Evolutionary conservation across 2,329 filamentous ascomycete species (phyloP), one percentile per base, ranked within the genome.

Genomic region (Fusarium oxysporum): DNA sequence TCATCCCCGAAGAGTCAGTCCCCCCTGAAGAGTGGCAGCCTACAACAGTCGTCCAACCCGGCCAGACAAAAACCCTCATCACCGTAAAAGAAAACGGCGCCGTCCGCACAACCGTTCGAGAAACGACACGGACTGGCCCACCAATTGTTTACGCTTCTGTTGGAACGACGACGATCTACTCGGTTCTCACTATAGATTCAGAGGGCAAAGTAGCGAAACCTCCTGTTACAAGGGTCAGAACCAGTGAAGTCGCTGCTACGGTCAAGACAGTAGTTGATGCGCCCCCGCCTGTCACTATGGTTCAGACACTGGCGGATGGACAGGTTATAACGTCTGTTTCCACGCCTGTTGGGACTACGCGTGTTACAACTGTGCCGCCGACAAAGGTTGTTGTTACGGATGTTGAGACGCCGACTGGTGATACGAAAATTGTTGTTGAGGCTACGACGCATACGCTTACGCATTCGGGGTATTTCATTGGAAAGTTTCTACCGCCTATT

Each of bases 401-500:
- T 38, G 71, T 74, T 8, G 63, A 56, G 4, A 62, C 56, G 0
- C 51, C 71, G 2, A 74, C 71, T 6, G 71, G 68, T 2, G 41
- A 57, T n/a, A 56, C 57, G 2, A 41, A 33, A 12, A 66, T 74
- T 8, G 54, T 74, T 5, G 45, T 74, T 21, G 68, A 74, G 23
- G 62, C 71, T 1, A 71, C 70, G 8, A 63, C 66, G 1, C 70
- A 76, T 19, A 68, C 70, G 1, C 62, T 76, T 6, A 76, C 74
- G 9, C 48, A 71, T 10, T 59, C 60, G 6, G 74, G 64, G 2
- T 83, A 84, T 62, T 82, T 85, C 41, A 50, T 82, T 8, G 84
- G 83, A 21, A 82, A 82, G 41, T 85, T 85, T 68, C 74, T 86
- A 2, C 84, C 85, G 0, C 73, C 83, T 1, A 77, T 86, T 6